phyloP scores from a whole-genome alignment of 2,329 filamentous ascomycete genomes.

The Tolypocladium tundrense region DNA sequence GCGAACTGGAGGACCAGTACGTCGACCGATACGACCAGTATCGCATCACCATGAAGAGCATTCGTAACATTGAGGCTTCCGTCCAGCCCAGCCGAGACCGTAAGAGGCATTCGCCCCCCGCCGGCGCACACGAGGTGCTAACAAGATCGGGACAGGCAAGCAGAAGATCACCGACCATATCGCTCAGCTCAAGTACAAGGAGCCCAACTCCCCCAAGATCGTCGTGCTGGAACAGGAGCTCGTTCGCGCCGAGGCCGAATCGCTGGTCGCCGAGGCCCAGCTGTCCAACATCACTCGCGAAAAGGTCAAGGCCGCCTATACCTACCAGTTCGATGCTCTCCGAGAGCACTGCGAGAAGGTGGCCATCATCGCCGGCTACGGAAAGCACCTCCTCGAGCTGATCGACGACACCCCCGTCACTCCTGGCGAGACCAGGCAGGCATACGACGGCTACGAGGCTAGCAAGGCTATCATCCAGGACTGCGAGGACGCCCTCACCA shows the following conservation, averaged over 20 bases:
- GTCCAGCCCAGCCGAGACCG: constrained; percentile 96
- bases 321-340: constrained; percentile 95
- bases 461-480: constrained; percentile 99
- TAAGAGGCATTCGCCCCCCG: constrained; percentile 34
- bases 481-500: constrained; percentile 92
- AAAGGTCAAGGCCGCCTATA: constrained; percentile 97
- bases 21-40: constrained; percentile 99
- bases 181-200: constrained; percentile 98
- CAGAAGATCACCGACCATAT: constrained; percentile 99
- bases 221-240: constrained; percentile 97
- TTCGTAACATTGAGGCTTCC: constrained; percentile 96
- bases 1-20: constrained; percentile 95
- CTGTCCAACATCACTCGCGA: constrained; percentile 98
- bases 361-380: constrained; percentile 93
- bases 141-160: constrained; percentile 54
- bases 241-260: constrained; percentile 95
- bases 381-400: constrained; percentile 95
- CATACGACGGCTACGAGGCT: constrained; percentile 96
- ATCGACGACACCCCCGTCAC: constrained; percentile 96
- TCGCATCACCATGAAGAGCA: constrained; percentile 97
- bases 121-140: neutral
- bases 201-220: constrained; percentile 95
- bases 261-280: constrained; percentile 95
- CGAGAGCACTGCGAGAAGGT: constrained; percentile 97
- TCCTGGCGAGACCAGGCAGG: constrained; percentile 87